A percentile compares a stretch with the other conserved stretches of the same genome.
Conservation (phyloP, 495 filamentous ascomycete genomes). For the Penicillium alfredii region DNA sequence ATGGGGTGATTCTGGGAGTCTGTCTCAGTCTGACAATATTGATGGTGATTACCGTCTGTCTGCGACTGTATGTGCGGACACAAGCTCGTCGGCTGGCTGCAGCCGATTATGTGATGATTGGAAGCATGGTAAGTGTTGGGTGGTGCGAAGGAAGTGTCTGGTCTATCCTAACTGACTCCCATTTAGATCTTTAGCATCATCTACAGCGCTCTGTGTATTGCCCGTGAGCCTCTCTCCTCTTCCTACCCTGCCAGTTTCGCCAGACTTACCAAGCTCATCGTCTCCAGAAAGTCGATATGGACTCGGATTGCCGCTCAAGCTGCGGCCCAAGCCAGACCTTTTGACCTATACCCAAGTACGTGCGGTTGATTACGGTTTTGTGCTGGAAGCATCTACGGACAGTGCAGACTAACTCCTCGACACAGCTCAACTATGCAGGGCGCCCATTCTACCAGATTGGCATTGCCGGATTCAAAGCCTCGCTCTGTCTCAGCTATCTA, state of each 20-base stretch:
- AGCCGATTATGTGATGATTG: constrained; percentile 45
- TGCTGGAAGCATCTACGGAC: too few relatives aligned
- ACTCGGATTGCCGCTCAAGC: constrained; percentile 39
- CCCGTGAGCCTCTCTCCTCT: constrained; percentile 27
- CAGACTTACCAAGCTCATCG: not conserved
- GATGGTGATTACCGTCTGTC: constrained; percentile 30
- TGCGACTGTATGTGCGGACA: constrained; percentile 33
- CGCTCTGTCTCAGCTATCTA: constrained; percentile 52
- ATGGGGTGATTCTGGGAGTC: constrained; percentile 37
- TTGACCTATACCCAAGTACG: constrained; percentile 36
- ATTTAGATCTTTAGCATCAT: constrained; percentile 39
- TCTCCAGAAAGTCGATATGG: constrained; percentile 47
- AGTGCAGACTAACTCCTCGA: too few relatives aligned
- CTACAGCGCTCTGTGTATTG: constrained; percentile 45
- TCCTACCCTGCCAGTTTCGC: constrained; percentile 3
- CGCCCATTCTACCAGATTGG: constrained; percentile 43
- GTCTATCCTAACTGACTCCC: not conserved
- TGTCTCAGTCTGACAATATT: constrained; percentile 38
- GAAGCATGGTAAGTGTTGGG: constrained; percentile 30
- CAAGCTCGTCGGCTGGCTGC: constrained; percentile 33
- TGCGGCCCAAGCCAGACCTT: constrained; percentile 36
- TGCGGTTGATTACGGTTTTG: too few relatives aligned
- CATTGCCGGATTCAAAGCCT: constrained; percentile 54
- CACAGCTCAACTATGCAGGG: too few relatives aligned
- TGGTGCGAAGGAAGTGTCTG: not conserved